Evolutionary conservation across 371 early-diverging fungal genomes (phyloP).

Genomic region (Catenaria anguillulae): DNA sequence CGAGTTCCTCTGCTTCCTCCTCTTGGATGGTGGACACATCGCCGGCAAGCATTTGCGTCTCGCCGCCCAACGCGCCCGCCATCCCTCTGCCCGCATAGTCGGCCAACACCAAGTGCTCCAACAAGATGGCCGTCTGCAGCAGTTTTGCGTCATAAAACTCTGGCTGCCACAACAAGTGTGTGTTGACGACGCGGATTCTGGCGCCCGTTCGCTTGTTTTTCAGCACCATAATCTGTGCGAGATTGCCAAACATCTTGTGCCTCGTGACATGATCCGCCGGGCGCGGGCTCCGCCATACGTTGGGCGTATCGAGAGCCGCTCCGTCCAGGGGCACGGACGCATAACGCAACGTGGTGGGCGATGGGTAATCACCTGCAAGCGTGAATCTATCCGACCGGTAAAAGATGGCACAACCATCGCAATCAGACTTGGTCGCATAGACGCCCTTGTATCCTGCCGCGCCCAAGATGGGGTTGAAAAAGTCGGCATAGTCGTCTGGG

Average conservation of each 20-base stretch:
- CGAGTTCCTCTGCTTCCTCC: too few relatives aligned
- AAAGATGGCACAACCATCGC: slow-evolving; percentile 3
- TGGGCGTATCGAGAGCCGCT: background rate
- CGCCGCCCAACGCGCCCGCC: too few relatives aligned
- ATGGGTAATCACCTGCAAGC: background rate
- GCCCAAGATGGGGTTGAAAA: background rate
- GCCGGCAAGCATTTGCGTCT: too few relatives aligned
- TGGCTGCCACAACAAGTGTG: background rate
- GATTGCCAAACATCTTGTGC: background rate
- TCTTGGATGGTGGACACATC: too few relatives aligned
- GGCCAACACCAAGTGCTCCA: background rate
- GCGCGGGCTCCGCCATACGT: background rate
- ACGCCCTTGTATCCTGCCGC: background rate
- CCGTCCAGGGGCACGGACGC: background rate
- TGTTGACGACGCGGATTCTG: slow-evolving; percentile 1
- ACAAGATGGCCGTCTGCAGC: slow-evolving; percentile 1
- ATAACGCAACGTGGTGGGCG: background rate
- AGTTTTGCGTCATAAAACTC: slow-evolving; percentile 1
- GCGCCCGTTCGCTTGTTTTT: background rate
- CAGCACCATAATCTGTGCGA: background rate
- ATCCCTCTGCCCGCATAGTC: too few relatives aligned
- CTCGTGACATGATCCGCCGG: background rate
- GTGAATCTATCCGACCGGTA: background rate
- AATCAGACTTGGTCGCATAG: slow-evolving; percentile 3
- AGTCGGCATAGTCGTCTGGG: background rate